Base-by-base conservation (phyloP, 345 rosid species). In the Pistacia vera region DNA sequence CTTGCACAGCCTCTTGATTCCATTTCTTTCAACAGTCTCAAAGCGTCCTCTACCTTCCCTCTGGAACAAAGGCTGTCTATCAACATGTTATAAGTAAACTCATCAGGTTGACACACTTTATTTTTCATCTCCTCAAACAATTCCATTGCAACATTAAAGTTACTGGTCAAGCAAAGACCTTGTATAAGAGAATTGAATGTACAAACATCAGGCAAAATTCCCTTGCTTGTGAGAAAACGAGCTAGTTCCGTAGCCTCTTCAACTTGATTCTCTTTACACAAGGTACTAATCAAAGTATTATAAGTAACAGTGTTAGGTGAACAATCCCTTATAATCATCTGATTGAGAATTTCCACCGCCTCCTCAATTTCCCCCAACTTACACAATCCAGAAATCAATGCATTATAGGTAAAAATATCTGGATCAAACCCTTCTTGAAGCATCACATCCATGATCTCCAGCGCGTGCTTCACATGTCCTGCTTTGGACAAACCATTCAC, bases 391-490 rank as follows among this genome's bases (percentile, higher is more conserved):
- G 94, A 89, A 71, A 95, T 86, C 81, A 95, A 85, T 3, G 94
- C 85, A 82, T 95, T 93, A 51, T 93, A 93, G 0, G 98, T 93
- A 71, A 84, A 90, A 18, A 90, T 73, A 83, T 93, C 98, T 0
- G 92, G 99, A 84, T 95, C 96, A 66, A 88, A 86, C 52, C 99
- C 96, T 36, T 92, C 92, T 49, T 83, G 88, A 85, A 93, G 94
- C 97, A 95, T 95, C 88, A 86, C 76, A 78, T 92, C 96, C 96
- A 93, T 83, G 51, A 92, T 84, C 86, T 90, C 98, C 68, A 90
- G 60, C 33, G 90, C 94, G 62, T 95, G 98, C 73, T 90, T 88
- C 73, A 90, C 94, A 85, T 92, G 91, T 9, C 96, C 92, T 0
- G 83, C 87, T 83, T 82, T 93, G 78, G 95, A 92, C 85, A 95